Base-by-base conservation (phyloP, 345 rosid species). In the Syzygium aqueum region DNA sequence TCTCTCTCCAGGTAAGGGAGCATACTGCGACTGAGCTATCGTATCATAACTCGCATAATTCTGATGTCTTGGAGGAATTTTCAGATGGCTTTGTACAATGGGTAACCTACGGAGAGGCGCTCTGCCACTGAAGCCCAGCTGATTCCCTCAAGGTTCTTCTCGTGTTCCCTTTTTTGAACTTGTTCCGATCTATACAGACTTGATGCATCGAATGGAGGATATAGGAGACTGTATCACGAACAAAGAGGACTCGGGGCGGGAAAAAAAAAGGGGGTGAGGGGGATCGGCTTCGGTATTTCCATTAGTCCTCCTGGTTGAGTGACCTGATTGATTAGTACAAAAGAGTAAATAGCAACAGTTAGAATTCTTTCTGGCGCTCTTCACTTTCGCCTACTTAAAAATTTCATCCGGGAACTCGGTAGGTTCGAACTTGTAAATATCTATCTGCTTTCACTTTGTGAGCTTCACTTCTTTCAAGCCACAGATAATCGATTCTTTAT, bases 1-100 rank as follows among this genome's bases (percentile, higher is more conserved):
- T 22, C 50, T 46, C 52, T 90, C 33, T 52, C 21, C 82, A 96
- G 99, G 96, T 88, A 88, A 93, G 89, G 78, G 96, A 94, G 89
- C 94, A 87, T 51, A 86, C 89, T n/a, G 94, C 89, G 86, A 77
- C 92, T 54, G 95, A 91, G 88, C 83, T 91, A 80, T 87, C 90
- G 19, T 91, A 65, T 53, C 87, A 56, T 8, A 86, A 87, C 84
- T 82, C 84, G 25, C 94, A 90, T 84, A 61, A 53, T 87, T 86
- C 90, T 84, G 51, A 87, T 50, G 94, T 89, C 43, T 90, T 85
- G 3, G 94, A 94, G 91, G 98, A 96, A 30, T 94, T 90, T 87
- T 84, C 99, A 4, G 98, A 93, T 88, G 92, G 95, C 90, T 98
- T 98, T 90, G 94, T 91, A 86, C 90, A 90, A 33, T 98, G 99